Percentiles rank a stretch among this genome's conserved stretches.
Conservation (phyloP, 257 asterid species). For the Solanum chilense region DNA sequence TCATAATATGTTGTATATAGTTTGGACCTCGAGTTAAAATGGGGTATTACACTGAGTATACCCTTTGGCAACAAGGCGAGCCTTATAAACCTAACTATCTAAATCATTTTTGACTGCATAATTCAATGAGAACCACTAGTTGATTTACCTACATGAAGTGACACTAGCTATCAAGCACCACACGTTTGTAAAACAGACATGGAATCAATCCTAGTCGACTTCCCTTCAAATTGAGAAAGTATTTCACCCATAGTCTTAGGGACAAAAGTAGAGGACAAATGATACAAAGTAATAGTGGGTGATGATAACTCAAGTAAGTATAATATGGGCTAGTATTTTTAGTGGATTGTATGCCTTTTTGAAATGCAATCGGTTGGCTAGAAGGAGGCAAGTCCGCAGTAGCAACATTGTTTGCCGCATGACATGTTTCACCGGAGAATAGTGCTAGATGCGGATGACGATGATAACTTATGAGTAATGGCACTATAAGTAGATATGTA, state of each 20-base stretch:
- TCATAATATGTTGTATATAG: too few relatives aligned
- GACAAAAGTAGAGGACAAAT: too few relatives aligned
- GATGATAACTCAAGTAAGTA: background rate
- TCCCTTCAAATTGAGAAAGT: background rate
- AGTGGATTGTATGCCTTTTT: background rate
- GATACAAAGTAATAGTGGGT: background rate
- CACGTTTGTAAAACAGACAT: background rate
- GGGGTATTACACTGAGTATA: background rate
- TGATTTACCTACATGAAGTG: background rate
- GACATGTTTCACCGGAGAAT: background rate
- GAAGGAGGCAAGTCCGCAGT: too few relatives aligned
- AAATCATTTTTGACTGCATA: background rate
- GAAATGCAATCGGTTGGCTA: too few relatives aligned
- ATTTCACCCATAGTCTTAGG: background rate
- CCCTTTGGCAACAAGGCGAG: background rate
- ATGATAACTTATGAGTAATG: too few relatives aligned
- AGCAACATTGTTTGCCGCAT: background rate
- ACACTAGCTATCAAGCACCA: background rate
- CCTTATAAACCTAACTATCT: background rate
- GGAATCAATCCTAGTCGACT: background rate
- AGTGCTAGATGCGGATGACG: background rate
- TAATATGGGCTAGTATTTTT: background rate
- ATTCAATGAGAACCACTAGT: background rate
- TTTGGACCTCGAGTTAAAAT: too few relatives aligned
- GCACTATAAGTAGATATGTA: background rate